Conservation (phyloP, 1,284 basidiomycete genomes). For the Malassezia restricta region DNA sequence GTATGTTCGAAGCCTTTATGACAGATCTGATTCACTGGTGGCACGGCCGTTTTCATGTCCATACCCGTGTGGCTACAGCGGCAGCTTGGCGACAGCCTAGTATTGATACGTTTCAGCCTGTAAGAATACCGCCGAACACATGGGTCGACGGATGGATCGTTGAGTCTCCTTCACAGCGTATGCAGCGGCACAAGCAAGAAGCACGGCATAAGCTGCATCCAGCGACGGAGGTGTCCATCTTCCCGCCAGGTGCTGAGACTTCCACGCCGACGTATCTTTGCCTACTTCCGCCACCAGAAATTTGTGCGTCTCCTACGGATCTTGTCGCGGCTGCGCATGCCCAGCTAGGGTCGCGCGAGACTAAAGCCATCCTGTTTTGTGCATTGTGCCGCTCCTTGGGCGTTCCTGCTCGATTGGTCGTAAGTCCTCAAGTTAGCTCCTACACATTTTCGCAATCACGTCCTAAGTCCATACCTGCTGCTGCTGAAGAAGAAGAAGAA, state of each 20-base stretch:
- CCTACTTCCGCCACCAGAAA: conserved; percentile 54
- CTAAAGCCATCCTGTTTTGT: conserved; percentile 81
- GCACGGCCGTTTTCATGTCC: conserved; percentile 30
- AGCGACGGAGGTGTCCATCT: conserved; percentile 48
- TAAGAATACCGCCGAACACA: conserved; percentile 19
- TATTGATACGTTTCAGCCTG: conserved; percentile 29
- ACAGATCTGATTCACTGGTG: conserved; percentile 40
- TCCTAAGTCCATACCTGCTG: background rate
- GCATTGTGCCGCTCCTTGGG: conserved; percentile 73
- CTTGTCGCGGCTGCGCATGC: conserved; percentile 77
- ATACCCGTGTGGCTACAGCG: conserved; percentile 24
- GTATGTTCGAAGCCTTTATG: conserved; percentile 42
- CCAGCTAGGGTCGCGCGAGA: conserved; percentile 69
- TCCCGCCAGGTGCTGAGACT: conserved; percentile 25
- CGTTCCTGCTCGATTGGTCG: conserved; percentile 74
- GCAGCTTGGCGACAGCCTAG: conserved; percentile 39
- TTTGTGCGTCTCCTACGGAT: conserved; percentile 64
- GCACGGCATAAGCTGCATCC: background rate
- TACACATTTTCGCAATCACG: conserved; percentile 6
- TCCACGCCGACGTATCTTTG: conserved; percentile 36
- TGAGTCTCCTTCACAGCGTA: conserved; percentile 30
- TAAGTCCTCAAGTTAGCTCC: conserved; percentile 74
- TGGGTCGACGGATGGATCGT: conserved; percentile 41
- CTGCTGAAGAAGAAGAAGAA: background rate
- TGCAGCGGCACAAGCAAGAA: conserved; percentile 26